Conservation (phyloP, 352 stramenopile genomes). For the Thraustochytrium aureum region DNA sequence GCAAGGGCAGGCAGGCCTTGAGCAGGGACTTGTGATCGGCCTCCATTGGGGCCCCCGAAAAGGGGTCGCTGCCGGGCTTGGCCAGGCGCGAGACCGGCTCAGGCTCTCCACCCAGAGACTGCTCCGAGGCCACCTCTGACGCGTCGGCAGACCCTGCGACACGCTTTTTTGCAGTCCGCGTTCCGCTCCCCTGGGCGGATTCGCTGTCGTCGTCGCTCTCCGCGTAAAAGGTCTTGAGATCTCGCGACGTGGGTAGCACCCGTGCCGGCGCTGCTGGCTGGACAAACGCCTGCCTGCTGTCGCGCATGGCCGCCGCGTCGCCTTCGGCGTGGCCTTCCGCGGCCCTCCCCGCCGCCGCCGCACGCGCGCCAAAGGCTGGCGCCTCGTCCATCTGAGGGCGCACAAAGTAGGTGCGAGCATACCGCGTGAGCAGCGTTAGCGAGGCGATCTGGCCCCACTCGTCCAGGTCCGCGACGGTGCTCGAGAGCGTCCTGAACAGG, state of each 20-base stretch:
- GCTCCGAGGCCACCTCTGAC: slow-evolving; percentile 58
- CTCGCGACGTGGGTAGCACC: slow-evolving; percentile 14
- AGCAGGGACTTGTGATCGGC: slow-evolving; percentile 94
- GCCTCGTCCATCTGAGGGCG: slow-evolving; percentile 3
- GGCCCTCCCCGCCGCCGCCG: too few relatives aligned
- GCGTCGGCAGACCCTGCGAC: slow-evolving; percentile 17
- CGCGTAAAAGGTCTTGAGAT: slow-evolving; percentile 41
- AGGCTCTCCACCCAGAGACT: neutral
- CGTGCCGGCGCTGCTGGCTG: neutral
- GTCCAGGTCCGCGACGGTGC: slow-evolving; percentile 97
- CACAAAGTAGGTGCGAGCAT: slow-evolving; percentile 70
- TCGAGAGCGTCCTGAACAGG: slow-evolving; percentile 95
- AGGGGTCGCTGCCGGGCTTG: neutral
- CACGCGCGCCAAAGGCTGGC: neutral
- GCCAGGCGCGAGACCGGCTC: slow-evolving; percentile 56
- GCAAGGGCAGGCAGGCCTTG: slow-evolving; percentile 89
- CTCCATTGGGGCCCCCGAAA: slow-evolving; percentile 76
- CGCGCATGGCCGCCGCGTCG: neutral
- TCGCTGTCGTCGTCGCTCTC: slow-evolving; percentile 3
- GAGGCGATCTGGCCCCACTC: slow-evolving; percentile 97
- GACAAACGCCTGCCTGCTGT: too few relatives aligned
- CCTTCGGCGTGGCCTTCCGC: neutral
- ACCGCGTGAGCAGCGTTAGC: slow-evolving; percentile 90
- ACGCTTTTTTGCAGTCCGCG: too few relatives aligned
- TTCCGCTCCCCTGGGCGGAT: neutral